Evolutionary conservation across 2,329 filamentous ascomycete genomes (phyloP), one percentile per base, ranked within the genome.

Genomic region (Xylariaceae sp.): DNA sequence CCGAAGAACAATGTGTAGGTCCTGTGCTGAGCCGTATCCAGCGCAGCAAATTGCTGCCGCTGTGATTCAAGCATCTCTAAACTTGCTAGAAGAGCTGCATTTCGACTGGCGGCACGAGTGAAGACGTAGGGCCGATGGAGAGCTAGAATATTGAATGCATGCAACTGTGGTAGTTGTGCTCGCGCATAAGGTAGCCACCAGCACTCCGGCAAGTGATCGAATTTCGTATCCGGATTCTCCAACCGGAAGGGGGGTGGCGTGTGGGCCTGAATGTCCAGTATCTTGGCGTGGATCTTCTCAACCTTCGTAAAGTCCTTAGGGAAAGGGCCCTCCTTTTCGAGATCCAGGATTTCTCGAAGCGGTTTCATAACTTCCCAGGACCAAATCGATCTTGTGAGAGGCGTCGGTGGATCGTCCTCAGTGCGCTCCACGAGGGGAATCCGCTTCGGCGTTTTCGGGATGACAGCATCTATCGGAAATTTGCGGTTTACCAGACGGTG

Each of bases 91-190:
- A 87, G 75, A 1, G 83, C 83, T 63, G 82, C 80, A 3, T 75
- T 74, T n/a, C 84, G 75, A 65, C 81, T 84, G 41, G 74, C 72
- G 4, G 76, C 69, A 10, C 81, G 78, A 13, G 82, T 83, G 64
- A 87, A 86, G 17, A 87, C 79, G 66, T 86, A 87, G 0, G 83
- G 82, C 23, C 84, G 76, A 61, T 87, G 84, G 45, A 87, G 74
- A 3, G 82, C 82, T 73, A 87, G 82, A 53, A 82, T 71, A 59
- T 81, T 78, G 67, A 86, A 84, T 0, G 78, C 73, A 9, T 76
- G 71, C 4, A 80, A 67, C 64, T 82, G 80, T 11, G 80, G 78
- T 53, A 80, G 67, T 53, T 77, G 74, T 58, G 76, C 73, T 45
- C 82, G 73, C n/a, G 75, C 73, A 54, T 73, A 68, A 9, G 73